Evolutionary conservation across 2,329 filamentous ascomycete genomes (phyloP).

Genomic region (Parasarocladium wereldwijsianum): DNA sequence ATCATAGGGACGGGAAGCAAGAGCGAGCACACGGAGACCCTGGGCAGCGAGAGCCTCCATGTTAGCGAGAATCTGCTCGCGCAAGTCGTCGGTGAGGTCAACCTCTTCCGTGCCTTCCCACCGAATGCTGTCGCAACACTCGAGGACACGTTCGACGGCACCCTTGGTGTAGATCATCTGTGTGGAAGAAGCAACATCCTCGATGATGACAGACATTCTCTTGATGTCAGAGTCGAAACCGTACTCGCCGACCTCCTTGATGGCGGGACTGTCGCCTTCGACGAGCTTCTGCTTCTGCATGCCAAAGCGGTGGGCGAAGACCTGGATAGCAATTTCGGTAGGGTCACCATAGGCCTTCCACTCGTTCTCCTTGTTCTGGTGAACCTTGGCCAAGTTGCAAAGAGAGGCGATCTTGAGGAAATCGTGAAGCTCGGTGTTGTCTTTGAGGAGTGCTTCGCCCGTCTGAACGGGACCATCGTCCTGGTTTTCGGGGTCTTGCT

Average conservation of each 20-base stretch:
- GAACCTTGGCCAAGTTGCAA: slow-evolving; percentile 50
- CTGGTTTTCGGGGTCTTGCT: slow-evolving; percentile 13
- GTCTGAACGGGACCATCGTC: slow-evolving; percentile 13
- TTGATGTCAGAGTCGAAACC: slow-evolving; percentile 45
- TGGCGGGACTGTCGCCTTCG: slow-evolving; percentile 10
- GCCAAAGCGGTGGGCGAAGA: slow-evolving; percentile 39
- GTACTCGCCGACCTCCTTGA: slow-evolving; percentile 33
- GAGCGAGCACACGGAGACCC: slow-evolving; percentile 53
- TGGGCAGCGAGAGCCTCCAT: slow-evolving; percentile 54
- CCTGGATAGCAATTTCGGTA: slow-evolving; percentile 40
- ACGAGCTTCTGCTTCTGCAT: slow-evolving; percentile 19
- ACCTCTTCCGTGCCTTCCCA: slow-evolving; percentile 23
- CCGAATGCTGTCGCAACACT: slow-evolving; percentile 40
- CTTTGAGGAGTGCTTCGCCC: slow-evolving; percentile 19
- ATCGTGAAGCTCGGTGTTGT: slow-evolving; percentile 32
- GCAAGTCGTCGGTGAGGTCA: slow-evolving; percentile 36
- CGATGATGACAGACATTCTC: slow-evolving; percentile 42
- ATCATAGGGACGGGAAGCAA: slow-evolving; percentile 28
- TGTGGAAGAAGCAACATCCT: slow-evolving; percentile 13
- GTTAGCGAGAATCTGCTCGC: slow-evolving; percentile 42
- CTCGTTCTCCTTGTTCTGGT: slow-evolving; percentile 32
- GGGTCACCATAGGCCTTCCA: slow-evolving; percentile 54
- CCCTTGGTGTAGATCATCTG: slow-evolving; percentile 41
- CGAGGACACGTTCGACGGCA: slow-evolving; percentile 53
- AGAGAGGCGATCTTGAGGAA: slow-evolving; percentile 50